Conservation (phyloP, 352 stramenopile genomes). For the Phytophthora citrophthora region DNA sequence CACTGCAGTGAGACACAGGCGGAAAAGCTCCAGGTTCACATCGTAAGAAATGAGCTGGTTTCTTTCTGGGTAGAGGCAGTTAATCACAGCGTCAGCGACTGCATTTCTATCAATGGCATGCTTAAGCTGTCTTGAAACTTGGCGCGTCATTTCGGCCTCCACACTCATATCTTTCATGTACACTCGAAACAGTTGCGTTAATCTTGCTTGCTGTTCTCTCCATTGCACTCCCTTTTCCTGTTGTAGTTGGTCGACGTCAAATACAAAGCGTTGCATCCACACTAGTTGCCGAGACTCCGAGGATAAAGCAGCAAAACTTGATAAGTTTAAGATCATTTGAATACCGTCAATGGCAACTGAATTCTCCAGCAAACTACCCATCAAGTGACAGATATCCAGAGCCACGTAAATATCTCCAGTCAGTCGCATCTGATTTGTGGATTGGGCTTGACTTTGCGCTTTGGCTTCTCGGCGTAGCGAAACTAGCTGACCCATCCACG, state of each 20-base stretch:
- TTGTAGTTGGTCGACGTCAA: conserved; percentile 43
- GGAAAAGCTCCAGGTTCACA: conserved; percentile 45
- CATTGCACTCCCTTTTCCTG: conserved; percentile 2
- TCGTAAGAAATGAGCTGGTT: conserved; percentile 35
- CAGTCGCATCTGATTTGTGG: background rate
- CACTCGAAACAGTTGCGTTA: conserved; percentile 44
- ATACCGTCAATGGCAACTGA: conserved; percentile 46
- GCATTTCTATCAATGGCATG: conserved; percentile 22
- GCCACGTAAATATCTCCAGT: conserved; percentile 43
- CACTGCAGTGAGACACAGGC: conserved; percentile 36
- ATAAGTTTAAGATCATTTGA: conserved; percentile 43
- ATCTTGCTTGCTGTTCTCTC: conserved; percentile 12
- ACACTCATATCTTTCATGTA: conserved; percentile 55
- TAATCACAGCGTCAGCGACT: conserved; percentile 42
- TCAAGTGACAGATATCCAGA: conserved; percentile 57
- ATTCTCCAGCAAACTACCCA: conserved; percentile 42
- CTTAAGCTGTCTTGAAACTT: conserved; percentile 33
- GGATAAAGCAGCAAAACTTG: conserved; percentile 35
- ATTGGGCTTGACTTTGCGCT: background rate
- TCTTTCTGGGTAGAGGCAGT: conserved; percentile 56
- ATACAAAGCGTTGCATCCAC: conserved; percentile 56
- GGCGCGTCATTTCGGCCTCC: conserved; percentile 36
- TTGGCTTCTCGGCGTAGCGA: background rate
- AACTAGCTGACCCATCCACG: conserved; percentile 53
- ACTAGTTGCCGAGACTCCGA: conserved; percentile 44